Base-by-base conservation (phyloP, 345 rosid species). In the Melaleuca alternifolia region DNA sequence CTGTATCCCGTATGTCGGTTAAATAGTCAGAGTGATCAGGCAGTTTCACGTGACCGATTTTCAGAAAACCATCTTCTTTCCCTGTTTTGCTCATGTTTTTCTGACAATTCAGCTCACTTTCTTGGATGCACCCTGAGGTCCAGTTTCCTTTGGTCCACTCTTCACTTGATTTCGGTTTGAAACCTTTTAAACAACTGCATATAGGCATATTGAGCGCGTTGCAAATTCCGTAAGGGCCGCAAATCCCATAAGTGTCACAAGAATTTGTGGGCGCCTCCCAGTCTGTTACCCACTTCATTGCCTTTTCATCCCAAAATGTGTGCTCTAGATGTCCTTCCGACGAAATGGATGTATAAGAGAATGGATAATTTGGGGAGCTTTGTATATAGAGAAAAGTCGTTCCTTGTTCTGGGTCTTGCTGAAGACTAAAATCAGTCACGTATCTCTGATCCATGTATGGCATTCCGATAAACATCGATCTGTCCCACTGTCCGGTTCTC, bases 111-210 rank as follows among this genome's bases (percentile, higher is more conserved):
- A 85, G 37, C 24, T 24, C 37, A 5, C 7, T 76, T 61, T 86
- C 86, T 87, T 88, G 85, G 7, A 44, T 62, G 65, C 90, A 91
- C 6, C 91, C 91, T 1, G 71, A 86, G 9, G 89, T 83, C 33
- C 86, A 84, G 26, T 85, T 87, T 50, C 88, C 82, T 23, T 46
- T 48, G 37, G 20, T 48, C 93, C 90, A 86, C 30, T 81, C 77
- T 18, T 50, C n/a, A 1, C 12, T 11, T 3, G 57, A 77, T 57
- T 82, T 88, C 3, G 85, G 94, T 37, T 54, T 83, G 75, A 89
- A 92, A 14, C 93, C 93, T 1, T 81, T 86, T 21, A 89, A 50
- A n/a, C 93, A 92, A 6, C 2, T 50, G 62, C 94, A 89, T 11
- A 51, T 75, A 23, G 85, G 76, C 20, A 11, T 41, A 6, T 50